phyloP scores from a whole-genome alignment of 139 green algal species.

The Tetraselmis chui region DNA sequence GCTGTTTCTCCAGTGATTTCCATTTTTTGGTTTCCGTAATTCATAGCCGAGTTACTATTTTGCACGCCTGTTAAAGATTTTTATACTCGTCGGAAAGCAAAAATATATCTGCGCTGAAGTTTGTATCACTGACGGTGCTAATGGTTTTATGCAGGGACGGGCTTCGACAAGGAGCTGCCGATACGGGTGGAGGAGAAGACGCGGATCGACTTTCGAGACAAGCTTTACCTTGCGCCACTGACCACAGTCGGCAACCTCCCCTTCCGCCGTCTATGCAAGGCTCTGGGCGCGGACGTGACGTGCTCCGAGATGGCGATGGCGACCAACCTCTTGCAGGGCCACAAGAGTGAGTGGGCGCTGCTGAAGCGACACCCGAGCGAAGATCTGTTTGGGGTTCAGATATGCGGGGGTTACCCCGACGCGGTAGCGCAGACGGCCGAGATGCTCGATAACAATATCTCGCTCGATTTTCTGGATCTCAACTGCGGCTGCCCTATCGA shows the following conservation, averaged over 20 bases:
- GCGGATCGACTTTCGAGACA: conserved; percentile 71
- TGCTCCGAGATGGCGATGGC: conserved; percentile 93
- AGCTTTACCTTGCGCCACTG: conserved; percentile 88
- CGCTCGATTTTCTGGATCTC: conserved; percentile 44
- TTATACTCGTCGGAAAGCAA: no score
- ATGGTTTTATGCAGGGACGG: background rate
- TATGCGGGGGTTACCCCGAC: conserved; percentile 84
- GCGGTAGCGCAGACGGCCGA: conserved; percentile 33
- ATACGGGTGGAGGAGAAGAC: conserved; percentile 21
- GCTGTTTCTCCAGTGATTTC: no score
- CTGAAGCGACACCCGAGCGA: conserved; percentile 85
- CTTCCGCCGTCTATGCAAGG: conserved; percentile 83
- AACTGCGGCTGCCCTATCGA: conserved; percentile 94
- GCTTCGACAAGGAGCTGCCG: background rate
- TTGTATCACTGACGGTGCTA: no score
- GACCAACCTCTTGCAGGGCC: conserved; percentile 87
- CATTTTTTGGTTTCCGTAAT: no score
- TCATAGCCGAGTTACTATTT: no score
- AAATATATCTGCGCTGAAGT: no score
- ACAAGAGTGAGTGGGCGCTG: conserved; percentile 92
- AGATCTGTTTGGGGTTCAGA: conserved; percentile 87
- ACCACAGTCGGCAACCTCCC: conserved; percentile 97
- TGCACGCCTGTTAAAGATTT: no score
- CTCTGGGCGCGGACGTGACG: conserved; percentile 86
- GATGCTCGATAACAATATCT: background rate